Evolutionary conservation across 192 early-diverging fungal species (phyloP), one percentile per base, ranked within the genome.

Genomic region (Gonapodya sp.): DNA sequence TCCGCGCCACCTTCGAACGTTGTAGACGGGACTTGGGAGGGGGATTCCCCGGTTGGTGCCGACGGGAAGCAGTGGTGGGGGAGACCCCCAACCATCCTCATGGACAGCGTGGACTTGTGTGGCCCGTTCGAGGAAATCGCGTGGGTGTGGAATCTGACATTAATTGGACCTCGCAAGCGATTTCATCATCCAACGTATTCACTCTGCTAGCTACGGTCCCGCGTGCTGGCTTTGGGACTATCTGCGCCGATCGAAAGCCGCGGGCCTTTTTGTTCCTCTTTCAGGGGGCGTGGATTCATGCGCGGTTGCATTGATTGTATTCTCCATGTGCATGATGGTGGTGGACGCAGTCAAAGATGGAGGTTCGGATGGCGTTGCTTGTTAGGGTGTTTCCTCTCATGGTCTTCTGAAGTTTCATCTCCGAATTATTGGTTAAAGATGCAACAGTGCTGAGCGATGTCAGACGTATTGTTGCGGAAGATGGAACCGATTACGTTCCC

Each of bases 191-290:
- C 46, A 64, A 8, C 81, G 85, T 32, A 82, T 33, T 18, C 31
- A 80, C 1, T 24, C 0, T 18, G 34, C 35, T 74, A 93, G 89
- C 14, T 82, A 94, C 77, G 96, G 97, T 18, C 97, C 97, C 31
- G 96, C 97, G 0, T 98, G 98, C 88, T 99, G 98, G 98, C 89
- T 99, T 31, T 99, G 98, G 98, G 98, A 99, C 84, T 99, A 99
- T 82, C 87, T 99, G 36, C 89, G 98, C 2, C 87, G 98, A 32
- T 96, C 97, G 34, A 93, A 94, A 73, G 89, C 91, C 16, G 90
- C 90, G 2, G 97, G 97, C 0, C 98, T 92, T 87, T 99, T 99
- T 82, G 86, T 99, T 78, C 97, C 97, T 24, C 85, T 99, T 64
- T 96, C 95, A 84, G 97, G 97, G 74, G 97, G 97, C n/a, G 93